These are phyloP conservation scores for Mortierella sp. DNA, from an alignment of 371 early-diverging fungal genomes.

Conservation along the genomic window DNA sequence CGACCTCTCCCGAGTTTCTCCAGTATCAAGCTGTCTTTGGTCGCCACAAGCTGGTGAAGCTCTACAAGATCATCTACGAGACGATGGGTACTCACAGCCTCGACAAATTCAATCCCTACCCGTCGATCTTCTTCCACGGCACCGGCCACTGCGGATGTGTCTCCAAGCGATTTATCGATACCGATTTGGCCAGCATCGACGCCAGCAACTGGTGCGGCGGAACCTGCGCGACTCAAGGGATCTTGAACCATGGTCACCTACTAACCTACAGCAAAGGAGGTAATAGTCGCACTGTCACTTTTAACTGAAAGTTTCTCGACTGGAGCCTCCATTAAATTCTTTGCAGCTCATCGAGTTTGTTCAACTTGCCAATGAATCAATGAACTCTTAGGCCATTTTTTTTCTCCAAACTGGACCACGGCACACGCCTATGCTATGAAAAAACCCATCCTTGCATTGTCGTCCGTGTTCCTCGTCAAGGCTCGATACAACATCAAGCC, in stretches of 20 bases:
- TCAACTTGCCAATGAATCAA: neutral
- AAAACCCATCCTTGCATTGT: neutral
- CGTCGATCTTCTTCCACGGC: conserved; percentile 7
- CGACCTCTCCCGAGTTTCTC: neutral
- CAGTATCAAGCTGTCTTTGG: neutral
- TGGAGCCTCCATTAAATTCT: neutral
- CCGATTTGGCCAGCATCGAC: neutral
- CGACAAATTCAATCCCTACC: too few species aligned
- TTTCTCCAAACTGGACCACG: conserved; percentile 1
- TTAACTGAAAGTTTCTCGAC: too few species aligned
- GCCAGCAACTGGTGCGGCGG: conserved; percentile 12
- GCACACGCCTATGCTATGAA: neutral
- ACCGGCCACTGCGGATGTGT: conserved; percentile 25
- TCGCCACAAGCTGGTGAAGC: neutral
- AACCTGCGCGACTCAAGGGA: conserved; percentile 9
- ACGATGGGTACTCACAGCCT: too few species aligned
- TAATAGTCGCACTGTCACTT: neutral
- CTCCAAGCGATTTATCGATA: neutral
- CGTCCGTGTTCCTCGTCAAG: neutral
- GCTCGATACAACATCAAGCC: neutral
- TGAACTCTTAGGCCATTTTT: conserved; percentile 8
- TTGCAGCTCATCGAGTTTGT: too few species aligned
- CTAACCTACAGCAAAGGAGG: neutral
- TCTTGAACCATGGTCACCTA: conserved; percentile 6
- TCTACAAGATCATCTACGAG: conserved; percentile 19